Evolutionary conservation across 2,329 filamentous ascomycete species (phyloP).

Genomic region (Pseudogymnoascus sp.): DNA sequence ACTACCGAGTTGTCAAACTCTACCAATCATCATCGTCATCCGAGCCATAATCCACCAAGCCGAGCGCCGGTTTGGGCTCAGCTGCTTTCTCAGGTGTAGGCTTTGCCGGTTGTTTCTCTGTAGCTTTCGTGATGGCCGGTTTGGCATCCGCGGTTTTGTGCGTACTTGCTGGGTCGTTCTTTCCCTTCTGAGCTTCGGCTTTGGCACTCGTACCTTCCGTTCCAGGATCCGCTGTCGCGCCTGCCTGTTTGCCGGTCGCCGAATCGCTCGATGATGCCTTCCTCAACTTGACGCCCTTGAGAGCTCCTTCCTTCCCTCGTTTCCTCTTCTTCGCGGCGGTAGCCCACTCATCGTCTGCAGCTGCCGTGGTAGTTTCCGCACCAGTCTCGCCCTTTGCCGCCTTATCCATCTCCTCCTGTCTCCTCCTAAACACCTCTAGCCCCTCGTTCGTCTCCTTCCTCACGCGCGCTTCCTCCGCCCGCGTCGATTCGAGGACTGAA

Average conservation of each 20-base stretch:
- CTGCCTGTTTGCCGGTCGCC: neutral
- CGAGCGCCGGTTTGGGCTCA: slow-evolving; percentile 19
- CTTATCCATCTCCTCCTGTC: slow-evolving; percentile 34
- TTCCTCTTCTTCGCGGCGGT: slow-evolving; percentile 32
- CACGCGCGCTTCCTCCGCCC: slow-evolving; percentile 46
- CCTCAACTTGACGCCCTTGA: slow-evolving; percentile 27
- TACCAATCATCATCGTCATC: slow-evolving; percentile 38
- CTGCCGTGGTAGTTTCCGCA: slow-evolving; percentile 11
- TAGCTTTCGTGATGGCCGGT: neutral
- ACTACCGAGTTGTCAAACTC: neutral
- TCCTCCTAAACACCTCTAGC: slow-evolving; percentile 46
- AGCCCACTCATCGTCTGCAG: slow-evolving; percentile 29
- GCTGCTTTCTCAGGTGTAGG: neutral
- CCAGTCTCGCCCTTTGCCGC: slow-evolving; percentile 15
- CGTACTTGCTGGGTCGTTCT: neutral
- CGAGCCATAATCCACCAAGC: slow-evolving; percentile 49
- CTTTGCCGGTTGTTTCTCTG: neutral
- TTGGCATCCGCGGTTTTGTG: neutral
- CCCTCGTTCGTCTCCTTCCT: slow-evolving; percentile 49
- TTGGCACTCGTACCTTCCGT: neutral
- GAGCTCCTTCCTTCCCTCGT: slow-evolving; percentile 28
- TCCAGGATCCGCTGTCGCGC: neutral
- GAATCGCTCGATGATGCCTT: slow-evolving; percentile 17
- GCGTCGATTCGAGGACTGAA: slow-evolving; percentile 42
- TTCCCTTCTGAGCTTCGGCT: slow-evolving; percentile 3